Percentiles rank a stretch among this genome's conserved stretches.
Conservation (phyloP, 345 rosid species). For the Syzygium aqueum region DNA sequence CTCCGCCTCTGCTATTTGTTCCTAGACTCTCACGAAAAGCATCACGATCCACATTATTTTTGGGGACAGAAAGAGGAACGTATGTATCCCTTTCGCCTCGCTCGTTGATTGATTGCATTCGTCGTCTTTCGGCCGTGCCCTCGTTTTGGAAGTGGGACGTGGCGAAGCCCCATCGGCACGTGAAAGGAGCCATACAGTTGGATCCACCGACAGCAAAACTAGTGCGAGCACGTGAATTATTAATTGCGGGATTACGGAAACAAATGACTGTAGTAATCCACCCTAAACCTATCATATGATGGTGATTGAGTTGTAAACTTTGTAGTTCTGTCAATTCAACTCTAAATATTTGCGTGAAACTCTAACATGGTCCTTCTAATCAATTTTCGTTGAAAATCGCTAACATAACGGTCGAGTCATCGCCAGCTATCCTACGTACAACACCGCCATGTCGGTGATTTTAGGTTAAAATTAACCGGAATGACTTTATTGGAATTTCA, state of each 20-base stretch:
- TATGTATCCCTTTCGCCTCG: background rate
- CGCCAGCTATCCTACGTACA: no score
- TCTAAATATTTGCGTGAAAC: accelerated
- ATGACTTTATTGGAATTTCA: accelerated
- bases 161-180: background rate
- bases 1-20: background rate
- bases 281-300: background rate
- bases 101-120: background rate
- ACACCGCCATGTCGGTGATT: no score
- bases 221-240: background rate
- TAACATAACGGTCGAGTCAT: no score
- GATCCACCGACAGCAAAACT: background rate
- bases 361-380: accelerated
- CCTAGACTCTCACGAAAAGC: background rate
- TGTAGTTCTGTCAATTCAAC: accelerated
- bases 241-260: background rate
- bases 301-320: accelerated
- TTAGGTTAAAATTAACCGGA: background rate
- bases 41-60: background rate
- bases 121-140: background rate
- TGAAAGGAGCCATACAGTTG: background rate
- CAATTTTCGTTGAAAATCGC: accelerated
- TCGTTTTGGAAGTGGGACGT: background rate
- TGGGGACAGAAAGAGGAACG: background rate
- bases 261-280: background rate